These are phyloP conservation scores for Sarocladiaceae sp. DNA, from an alignment of 2,329 filamentous ascomycete genomes.

Conservation along the genomic window DNA sequence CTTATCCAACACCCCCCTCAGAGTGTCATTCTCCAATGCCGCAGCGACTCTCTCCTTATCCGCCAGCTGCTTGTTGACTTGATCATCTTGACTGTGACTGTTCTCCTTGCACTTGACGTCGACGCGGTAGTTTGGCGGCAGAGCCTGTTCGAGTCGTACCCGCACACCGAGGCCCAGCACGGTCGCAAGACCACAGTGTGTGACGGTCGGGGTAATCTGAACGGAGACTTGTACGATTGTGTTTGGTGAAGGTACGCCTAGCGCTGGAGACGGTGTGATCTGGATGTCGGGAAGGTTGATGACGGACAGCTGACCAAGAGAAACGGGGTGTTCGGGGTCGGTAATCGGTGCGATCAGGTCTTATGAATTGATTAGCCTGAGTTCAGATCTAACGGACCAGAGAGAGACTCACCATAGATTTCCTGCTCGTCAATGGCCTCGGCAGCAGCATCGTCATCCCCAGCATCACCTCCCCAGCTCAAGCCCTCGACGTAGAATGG, in stretches of 20 bases:
- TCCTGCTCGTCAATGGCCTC: slow-evolving; percentile 97
- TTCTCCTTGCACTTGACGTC: slow-evolving; percentile 94
- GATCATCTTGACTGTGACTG: slow-evolving; percentile 90
- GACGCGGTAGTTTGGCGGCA: slow-evolving; percentile 87
- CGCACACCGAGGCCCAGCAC: slow-evolving; percentile 93
- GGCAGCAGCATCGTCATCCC: slow-evolving; percentile 47
- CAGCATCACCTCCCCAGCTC: slow-evolving; percentile 24
- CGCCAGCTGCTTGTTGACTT: slow-evolving; percentile 93
- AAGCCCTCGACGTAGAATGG: slow-evolving; percentile 33
- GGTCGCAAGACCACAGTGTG: slow-evolving; percentile 93
- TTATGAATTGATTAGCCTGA: slow-evolving; percentile 27
- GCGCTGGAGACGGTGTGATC: slow-evolving; percentile 48
- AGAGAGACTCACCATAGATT: slow-evolving; percentile 68
- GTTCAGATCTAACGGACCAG: too few relatives aligned
- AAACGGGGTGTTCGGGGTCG: slow-evolving; percentile 94
- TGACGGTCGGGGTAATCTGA: slow-evolving; percentile 92
- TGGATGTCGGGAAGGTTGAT: slow-evolving; percentile 94
- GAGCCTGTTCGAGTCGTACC: slow-evolving; percentile 82
- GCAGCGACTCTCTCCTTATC: slow-evolving; percentile 97
- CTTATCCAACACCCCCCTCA: slow-evolving; percentile 84
- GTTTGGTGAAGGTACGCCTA: slow-evolving; percentile 39
- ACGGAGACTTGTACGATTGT: slow-evolving; percentile 72
- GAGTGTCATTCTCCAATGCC: slow-evolving; percentile 86
- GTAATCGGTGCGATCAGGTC: slow-evolving; percentile 93
- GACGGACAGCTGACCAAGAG: slow-evolving; percentile 86